Conservation (phyloP, 371 early-diverging fungal species). For the Globomyces sp. region DNA sequence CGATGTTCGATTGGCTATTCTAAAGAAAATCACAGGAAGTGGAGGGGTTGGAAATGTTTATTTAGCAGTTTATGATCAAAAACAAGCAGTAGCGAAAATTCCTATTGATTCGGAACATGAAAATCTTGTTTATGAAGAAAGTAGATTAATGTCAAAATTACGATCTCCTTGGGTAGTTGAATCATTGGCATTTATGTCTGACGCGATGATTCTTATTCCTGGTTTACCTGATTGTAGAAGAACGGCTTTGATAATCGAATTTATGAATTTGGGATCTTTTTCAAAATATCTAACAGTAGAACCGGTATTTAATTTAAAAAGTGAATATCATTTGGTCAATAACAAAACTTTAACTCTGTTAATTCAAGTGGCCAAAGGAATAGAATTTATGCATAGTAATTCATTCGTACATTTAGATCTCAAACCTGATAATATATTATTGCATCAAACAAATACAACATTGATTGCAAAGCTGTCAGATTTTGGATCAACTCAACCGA, state of each 20-base stretch:
- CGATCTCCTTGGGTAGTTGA: not conserved
- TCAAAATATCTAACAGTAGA: too few relatives aligned
- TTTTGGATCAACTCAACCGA: slow-evolving; percentile 1
- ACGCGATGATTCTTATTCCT: not conserved
- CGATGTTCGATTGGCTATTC: not conserved
- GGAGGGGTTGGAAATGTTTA: slow-evolving; percentile 4
- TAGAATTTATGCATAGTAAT: slow-evolving; percentile 9
- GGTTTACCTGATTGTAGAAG: not conserved
- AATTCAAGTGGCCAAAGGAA: not conserved
- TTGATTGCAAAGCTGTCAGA: slow-evolving; percentile 3
- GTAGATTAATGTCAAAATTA: not conserved
- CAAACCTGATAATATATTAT: slow-evolving; percentile 6
- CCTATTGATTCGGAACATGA: slow-evolving; percentile 4
- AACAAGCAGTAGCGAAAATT: slow-evolving; percentile 6
- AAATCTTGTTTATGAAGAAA: slow-evolving; percentile 4
- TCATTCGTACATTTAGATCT: slow-evolving; percentile 4
- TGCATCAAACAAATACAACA: slow-evolving; percentile 2
- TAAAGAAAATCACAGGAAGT: slow-evolving; percentile 2
- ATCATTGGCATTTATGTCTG: not conserved
- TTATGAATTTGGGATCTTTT: too few relatives aligned
- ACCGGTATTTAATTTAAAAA: too few relatives aligned
- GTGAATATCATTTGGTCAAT: too few relatives aligned
- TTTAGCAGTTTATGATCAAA: slow-evolving; percentile 4
- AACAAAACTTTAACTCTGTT: not conserved
- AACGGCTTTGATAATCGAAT: too few relatives aligned